Base-by-base conservation (phyloP, 1,284 basidiomycete genomes). In the Fomitopsis pinicola region DNA sequence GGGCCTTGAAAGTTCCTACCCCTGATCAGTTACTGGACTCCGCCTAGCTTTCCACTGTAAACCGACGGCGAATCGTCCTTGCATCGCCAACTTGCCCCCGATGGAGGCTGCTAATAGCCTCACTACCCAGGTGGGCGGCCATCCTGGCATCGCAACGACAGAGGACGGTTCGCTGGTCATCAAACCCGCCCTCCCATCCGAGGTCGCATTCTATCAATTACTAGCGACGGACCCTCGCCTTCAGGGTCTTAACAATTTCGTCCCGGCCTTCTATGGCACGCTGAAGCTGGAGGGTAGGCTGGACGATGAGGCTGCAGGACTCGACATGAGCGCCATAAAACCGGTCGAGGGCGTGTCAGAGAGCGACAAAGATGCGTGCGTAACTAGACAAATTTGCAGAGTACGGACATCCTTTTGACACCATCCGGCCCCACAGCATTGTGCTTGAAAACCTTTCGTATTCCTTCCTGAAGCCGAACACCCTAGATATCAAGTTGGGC, bases 401-500 rank as follows among this genome's bases (percentile, higher is more conserved):
- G 30, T 33, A 33, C 8, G 30, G 30, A 33, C 30, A 33, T 33
- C 5, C 30, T 33, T 33, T 33, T 44, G 38, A 30, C 22, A 40
- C 42, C 35, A 33, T 19, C 12, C 44, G 56, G 14, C 60, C 68
- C 52, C 69, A 82, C 84, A 95, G 77, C 87, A 82, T 97, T 61
- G 94, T 97, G 28, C 75, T 98, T 5, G 90, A 96, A 75, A 98
- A 98, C 72, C 77, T 97, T 7, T 78, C 89, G 1, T 76, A 87
- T 66, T 72, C 81, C 0, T 98, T 95, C 77, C 68, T 75, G 30
- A 88, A 87, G 72, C 95, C 96, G 2, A 94, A 91, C 68, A 86
- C 97, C 58, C 79, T 97, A 28, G 97, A 98, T 72, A 81, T 95
- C 73, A 98, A 98, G 75, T 88, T 98, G 22, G 96, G 96, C 0